Percentiles rank a stretch among this genome's conserved stretches.
phyloP scores from a whole-genome alignment of 148 eudicot genomes.

The Silene conica region DNA sequence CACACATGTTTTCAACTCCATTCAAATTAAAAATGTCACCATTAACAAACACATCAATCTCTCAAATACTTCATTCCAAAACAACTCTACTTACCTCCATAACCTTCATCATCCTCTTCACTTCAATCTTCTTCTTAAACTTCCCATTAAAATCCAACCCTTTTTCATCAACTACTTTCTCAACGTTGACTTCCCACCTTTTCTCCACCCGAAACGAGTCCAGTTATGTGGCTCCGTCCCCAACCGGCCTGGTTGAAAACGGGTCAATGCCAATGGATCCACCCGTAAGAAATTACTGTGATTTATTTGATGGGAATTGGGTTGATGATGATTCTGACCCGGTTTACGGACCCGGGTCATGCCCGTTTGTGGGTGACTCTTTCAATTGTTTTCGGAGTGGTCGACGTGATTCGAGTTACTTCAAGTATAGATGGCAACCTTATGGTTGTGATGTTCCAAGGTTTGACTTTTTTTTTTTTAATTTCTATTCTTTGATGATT shows the following conservation, averaged over 20 bases:
- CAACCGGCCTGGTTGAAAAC: neutral
- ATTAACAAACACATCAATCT: constrained; percentile 11
- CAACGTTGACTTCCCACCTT: constrained; percentile 5
- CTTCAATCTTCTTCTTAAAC: constrained; percentile 21
- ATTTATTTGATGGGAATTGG: constrained; percentile 29
- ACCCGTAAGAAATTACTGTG: neutral
- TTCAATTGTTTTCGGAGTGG: constrained; percentile 57
- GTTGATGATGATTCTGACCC: constrained; percentile 35
- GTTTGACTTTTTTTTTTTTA: constrained; percentile 13
- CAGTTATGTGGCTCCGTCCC: neutral
- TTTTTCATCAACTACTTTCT: constrained; percentile 7
- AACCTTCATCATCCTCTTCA: constrained; percentile 20
- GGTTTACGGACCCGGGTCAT: constrained; percentile 50
- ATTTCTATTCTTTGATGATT: too few relatives aligned
- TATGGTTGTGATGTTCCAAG: constrained; percentile 47
- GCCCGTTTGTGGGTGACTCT: constrained; percentile 42
- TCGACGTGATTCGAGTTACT: constrained; percentile 44
- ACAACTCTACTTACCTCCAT: constrained; percentile 19
- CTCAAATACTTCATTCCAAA: constrained; percentile 17
- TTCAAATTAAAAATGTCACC: constrained; percentile 11
- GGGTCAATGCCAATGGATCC: constrained; percentile 4
- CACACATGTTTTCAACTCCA: neutral
- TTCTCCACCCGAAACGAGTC: neutral
- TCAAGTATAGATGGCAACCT: constrained; percentile 48
- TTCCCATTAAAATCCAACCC: constrained; percentile 2